phyloP scores from a whole-genome alignment of 441 rosid genomes.

The Erodium moschatum region DNA sequence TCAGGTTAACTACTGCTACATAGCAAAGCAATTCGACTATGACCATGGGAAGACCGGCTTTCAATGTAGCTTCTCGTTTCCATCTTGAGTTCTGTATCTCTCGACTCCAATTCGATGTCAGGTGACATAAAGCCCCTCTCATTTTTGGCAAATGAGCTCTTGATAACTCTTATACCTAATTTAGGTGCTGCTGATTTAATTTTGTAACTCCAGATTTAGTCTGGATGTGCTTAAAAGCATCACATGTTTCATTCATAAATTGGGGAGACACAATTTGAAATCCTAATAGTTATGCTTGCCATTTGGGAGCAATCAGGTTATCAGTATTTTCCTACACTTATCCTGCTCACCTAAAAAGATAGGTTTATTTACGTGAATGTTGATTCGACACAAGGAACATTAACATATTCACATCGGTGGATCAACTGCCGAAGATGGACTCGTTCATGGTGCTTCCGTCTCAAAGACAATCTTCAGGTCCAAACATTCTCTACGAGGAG shows the following conservation, averaged over 20 bases:
- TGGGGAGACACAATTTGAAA: slow-evolving; percentile 10
- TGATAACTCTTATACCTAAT: neutral
- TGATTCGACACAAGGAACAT: too few species aligned
- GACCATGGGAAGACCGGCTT: slow-evolving; percentile 66
- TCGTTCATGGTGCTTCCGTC: too few species aligned
- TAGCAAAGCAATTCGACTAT: slow-evolving; percentile 54
- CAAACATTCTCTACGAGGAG: too few species aligned
- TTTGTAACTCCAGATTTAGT: neutral
- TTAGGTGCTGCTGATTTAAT: neutral
- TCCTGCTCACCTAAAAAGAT: too few species aligned
- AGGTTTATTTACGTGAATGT: too few species aligned
- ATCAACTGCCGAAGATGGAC: too few species aligned
- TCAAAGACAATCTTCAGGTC: too few species aligned
- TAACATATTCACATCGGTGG: too few species aligned
- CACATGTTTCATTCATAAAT: slow-evolving; percentile 10
- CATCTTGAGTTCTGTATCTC: slow-evolving; percentile 25
- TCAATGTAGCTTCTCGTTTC: slow-evolving; percentile 49
- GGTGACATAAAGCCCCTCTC: slow-evolving; percentile 6
- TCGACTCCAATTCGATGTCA: slow-evolving; percentile 3
- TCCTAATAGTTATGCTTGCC: neutral
- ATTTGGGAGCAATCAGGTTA: neutral
- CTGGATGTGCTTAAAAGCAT: too few species aligned
- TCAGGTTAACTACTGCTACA: slow-evolving; percentile 78
- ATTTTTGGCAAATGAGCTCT: slow-evolving; percentile 23
- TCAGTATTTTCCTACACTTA: neutral